Evolutionary conservation across 2,329 filamentous ascomycete species (phyloP).

Genomic region (Alternaria brassicae): DNA sequence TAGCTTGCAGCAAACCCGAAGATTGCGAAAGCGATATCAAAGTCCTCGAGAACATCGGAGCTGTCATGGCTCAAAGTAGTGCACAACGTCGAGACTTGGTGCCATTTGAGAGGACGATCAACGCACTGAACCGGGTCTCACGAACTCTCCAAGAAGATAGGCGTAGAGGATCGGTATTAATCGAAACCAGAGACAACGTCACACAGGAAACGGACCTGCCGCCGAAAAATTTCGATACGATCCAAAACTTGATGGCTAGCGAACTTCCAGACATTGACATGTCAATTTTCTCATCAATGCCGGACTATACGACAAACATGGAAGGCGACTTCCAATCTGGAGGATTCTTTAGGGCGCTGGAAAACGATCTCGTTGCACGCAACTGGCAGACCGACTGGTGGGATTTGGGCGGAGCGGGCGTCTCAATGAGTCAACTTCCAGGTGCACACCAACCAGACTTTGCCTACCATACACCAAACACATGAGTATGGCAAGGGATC

Average conservation of each 20-base stretch:
- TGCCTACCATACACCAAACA: not conserved
- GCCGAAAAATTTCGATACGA: slow-evolving; percentile 13
- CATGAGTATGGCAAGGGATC: not conserved
- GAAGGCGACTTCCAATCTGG: slow-evolving; percentile 34
- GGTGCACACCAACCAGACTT: not conserved
- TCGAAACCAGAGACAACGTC: not conserved
- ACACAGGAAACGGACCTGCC: not conserved
- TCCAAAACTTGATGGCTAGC: slow-evolving; percentile 18
- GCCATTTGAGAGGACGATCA: slow-evolving; percentile 37
- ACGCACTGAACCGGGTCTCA: slow-evolving; percentile 40
- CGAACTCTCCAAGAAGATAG: slow-evolving; percentile 35
- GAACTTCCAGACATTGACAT: slow-evolving; percentile 26
- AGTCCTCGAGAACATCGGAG: slow-evolving; percentile 31
- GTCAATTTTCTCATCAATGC: slow-evolving; percentile 24
- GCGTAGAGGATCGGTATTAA: not conserved
- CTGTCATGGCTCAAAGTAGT: slow-evolving; percentile 30
- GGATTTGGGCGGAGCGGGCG: slow-evolving; percentile 28
- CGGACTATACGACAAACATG: slow-evolving; percentile 25
- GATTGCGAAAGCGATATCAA: slow-evolving; percentile 37
- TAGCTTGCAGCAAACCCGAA: slow-evolving; percentile 29
- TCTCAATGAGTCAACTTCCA: not conserved
- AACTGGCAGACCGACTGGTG: slow-evolving; percentile 43
- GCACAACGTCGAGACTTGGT: slow-evolving; percentile 21
- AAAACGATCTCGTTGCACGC: slow-evolving; percentile 38
- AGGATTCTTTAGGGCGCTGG: slow-evolving; percentile 37